A percentile compares a stretch with the other conserved stretches of the same genome.
These are phyloP conservation scores for Trifolium dubium DNA, from an alignment of 306 rosid genomes.

Conservation along the genomic window DNA sequence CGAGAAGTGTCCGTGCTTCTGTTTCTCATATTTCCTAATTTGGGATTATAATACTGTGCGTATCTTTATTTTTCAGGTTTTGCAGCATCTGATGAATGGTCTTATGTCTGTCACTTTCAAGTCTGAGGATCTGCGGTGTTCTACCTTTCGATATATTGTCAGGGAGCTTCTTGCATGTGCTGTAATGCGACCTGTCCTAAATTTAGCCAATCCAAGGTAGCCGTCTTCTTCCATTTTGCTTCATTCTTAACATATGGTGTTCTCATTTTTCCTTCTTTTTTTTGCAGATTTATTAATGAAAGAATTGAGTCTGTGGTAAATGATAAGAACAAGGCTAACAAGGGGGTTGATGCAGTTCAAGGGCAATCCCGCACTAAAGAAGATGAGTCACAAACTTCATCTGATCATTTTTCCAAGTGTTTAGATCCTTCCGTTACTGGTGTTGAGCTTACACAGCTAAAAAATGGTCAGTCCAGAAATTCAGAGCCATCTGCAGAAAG, in stretches of 20 bases:
- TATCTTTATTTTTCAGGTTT: slow-evolving; percentile 64
- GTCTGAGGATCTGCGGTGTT: slow-evolving; percentile 86
- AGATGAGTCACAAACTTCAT: slow-evolving; percentile 59
- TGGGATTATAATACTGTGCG: slow-evolving; percentile 45
- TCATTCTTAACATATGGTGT: slow-evolving; percentile 34
- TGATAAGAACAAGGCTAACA: slow-evolving; percentile 70
- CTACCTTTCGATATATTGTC: slow-evolving; percentile 75
- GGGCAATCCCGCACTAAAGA: slow-evolving; percentile 56
- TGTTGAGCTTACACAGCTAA: slow-evolving; percentile 87
- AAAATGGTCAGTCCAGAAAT: slow-evolving; percentile 60
- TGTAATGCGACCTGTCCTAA: slow-evolving; percentile 87
- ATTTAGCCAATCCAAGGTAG: slow-evolving; percentile 91
- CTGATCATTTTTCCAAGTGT: slow-evolving; percentile 65
- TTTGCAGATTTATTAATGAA: slow-evolving; percentile 91
- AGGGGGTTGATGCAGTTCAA: slow-evolving; percentile 46
- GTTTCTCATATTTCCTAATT: slow-evolving; percentile 27
- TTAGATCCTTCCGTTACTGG: slow-evolving; percentile 90
- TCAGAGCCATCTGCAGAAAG: slow-evolving; percentile 43
- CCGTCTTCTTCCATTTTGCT: slow-evolving; percentile 33
- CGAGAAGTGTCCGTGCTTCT: background rate
- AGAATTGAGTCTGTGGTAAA: slow-evolving; percentile 79
- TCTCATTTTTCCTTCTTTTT: slow-evolving; percentile 43
- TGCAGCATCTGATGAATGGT: slow-evolving; percentile 92
- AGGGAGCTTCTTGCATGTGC: slow-evolving; percentile 99
- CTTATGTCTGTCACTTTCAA: slow-evolving; percentile 78